phyloP scores from a whole-genome alignment of 75 land plant species.

The Pinus tabuliformis region DNA sequence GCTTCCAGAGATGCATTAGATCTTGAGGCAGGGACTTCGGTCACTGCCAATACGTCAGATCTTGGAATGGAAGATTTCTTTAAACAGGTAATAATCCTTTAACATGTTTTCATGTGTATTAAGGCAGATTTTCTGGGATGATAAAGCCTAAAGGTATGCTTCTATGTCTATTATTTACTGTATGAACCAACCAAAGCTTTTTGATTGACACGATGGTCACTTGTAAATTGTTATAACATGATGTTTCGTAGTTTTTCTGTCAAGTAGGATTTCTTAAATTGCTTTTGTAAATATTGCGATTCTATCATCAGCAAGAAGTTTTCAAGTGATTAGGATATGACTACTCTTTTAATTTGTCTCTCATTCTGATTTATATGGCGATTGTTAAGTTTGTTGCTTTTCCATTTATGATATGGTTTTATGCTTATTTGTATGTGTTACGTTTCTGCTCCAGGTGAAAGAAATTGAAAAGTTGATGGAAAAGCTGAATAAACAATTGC shows the following conservation, averaged over 20 bases:
- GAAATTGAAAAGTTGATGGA: constrained; percentile 10
- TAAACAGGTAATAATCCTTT: constrained; percentile 6
- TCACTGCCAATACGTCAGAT: background rate
- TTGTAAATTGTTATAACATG: too few species aligned
- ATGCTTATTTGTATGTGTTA: background rate
- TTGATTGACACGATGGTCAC: background rate
- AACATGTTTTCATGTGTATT: background rate
- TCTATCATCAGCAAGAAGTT: background rate
- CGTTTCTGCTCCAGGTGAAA: background rate
- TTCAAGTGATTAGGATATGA: background rate
- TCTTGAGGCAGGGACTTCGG: constrained; percentile 8
- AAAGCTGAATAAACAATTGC: constrained; percentile 6
- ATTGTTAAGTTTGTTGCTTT: background rate
- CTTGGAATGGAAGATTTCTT: constrained; percentile 10
- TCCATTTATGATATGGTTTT: background rate
- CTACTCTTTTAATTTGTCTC: background rate
- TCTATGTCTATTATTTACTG: background rate
- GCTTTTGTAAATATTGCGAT: background rate
- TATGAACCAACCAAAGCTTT: background rate
- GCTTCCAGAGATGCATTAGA: constrained; percentile 8
- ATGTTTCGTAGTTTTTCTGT: too few species aligned
- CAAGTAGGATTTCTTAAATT: background rate
- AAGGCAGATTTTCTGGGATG: background rate
- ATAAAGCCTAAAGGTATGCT: background rate
- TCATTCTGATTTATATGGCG: background rate